Conservation (phyloP, 139 green algal genomes). For the Chlamydomonas sp. region DNA sequence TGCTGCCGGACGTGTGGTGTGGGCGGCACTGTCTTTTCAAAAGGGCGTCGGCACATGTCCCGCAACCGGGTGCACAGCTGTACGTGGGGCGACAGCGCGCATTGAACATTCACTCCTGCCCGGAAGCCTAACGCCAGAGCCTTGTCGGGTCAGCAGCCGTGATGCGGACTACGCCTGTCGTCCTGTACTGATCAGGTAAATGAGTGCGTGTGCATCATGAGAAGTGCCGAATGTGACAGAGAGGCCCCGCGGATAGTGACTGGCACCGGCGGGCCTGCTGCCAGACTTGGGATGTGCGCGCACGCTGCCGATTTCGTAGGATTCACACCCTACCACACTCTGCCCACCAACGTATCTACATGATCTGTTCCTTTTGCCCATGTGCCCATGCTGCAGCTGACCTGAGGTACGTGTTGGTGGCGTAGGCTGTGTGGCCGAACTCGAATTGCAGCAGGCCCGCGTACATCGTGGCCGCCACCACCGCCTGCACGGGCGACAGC, state of each 20-base stretch:
- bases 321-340: not conserved
- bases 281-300: not conserved
- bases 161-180: no score
- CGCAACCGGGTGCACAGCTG: no score
- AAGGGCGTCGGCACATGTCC: no score
- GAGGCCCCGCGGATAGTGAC: not conserved
- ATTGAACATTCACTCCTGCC: no score
- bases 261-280: not conserved
- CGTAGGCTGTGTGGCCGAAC: slow-evolving; percentile 43
- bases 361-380: not conserved
- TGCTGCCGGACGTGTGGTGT: not conserved
- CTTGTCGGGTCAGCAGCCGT: no score
- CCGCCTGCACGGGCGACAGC: not conserved
- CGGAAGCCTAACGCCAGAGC: no score
- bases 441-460: slow-evolving; percentile 34
- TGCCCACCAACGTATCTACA: not conserved
- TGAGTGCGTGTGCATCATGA: no score
- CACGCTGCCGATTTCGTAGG: not conserved
- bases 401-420: slow-evolving; percentile 54
- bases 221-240: no score
- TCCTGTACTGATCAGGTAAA: no score
- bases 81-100: no score
- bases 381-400: not conserved
- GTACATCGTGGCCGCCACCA: slow-evolving; percentile 36
- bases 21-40: not conserved